phyloP scores from a whole-genome alignment of 2,329 filamentous ascomycete species.

The Talaromyces sp. region DNA sequence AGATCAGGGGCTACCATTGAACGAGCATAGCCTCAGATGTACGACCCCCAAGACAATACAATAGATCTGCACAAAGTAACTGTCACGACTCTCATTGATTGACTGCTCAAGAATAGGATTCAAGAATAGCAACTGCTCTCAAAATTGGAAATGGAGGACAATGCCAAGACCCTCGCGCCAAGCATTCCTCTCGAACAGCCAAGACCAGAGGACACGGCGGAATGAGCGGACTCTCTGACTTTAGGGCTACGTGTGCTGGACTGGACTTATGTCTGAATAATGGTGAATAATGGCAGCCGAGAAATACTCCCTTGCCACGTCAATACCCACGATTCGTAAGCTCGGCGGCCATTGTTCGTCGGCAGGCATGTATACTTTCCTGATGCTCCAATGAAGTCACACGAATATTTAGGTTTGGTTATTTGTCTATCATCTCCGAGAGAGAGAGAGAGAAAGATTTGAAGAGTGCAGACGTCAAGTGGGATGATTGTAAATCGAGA shows the following conservation, averaged over 20 bases:
- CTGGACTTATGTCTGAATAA: background rate
- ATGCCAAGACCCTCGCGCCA: constrained; percentile 12
- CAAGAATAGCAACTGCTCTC: background rate
- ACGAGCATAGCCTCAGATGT: constrained; percentile 8
- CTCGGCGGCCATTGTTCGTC: background rate
- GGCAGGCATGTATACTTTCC: background rate
- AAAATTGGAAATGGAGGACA: background rate
- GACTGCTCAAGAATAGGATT: background rate
- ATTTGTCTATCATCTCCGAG: background rate
- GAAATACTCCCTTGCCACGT: background rate
- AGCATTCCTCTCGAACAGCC: constrained; percentile 13
- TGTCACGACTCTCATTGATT: background rate
- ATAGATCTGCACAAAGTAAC: background rate
- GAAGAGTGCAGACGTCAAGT: background rate
- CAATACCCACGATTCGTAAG: background rate
- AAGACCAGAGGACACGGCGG: constrained; percentile 7
- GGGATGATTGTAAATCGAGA: background rate
- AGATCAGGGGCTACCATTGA: constrained; percentile 12
- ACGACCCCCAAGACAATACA: constrained; percentile 5
- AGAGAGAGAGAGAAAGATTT: too few species aligned
- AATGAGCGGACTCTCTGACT: constrained; percentile 1
- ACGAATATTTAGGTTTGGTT: background rate
- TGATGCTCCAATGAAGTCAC: background rate
- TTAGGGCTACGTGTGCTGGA: background rate
- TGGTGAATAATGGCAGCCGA: background rate